Evolutionary conservation across 176 grass and related monocot genomes (phyloP).

Genomic region (Zoysia japonica): DNA sequence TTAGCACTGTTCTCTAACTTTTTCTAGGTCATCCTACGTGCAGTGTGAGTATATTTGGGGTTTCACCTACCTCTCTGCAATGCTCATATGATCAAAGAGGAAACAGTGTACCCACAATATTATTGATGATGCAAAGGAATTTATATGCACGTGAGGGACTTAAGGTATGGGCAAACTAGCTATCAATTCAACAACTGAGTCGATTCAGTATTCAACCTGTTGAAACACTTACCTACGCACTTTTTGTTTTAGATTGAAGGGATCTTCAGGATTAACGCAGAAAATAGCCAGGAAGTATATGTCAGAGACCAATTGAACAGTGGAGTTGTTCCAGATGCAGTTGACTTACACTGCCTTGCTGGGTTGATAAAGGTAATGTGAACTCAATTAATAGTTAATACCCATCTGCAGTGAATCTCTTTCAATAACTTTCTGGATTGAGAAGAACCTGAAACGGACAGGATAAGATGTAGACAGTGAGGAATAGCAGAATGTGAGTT

Average conservation of each 20-base stretch:
- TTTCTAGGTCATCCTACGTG: constrained; percentile 14
- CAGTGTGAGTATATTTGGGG: constrained; percentile 76
- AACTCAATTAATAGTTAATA: background rate
- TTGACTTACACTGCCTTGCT: constrained; percentile 80
- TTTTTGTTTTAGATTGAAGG: constrained; percentile 67
- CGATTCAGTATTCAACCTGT: background rate
- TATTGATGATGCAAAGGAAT: constrained; percentile 72
- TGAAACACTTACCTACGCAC: background rate
- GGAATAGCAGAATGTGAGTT: constrained; percentile 16
- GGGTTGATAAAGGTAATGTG: constrained; percentile 78
- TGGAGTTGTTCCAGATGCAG: constrained; percentile 63
- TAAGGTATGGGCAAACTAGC: constrained; percentile 39
- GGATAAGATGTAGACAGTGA: background rate
- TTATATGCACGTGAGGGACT: constrained; percentile 76
- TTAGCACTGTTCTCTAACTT: constrained; percentile 24
- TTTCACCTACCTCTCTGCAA: constrained; percentile 84
- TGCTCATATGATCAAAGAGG: constrained; percentile 82
- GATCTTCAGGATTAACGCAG: constrained; percentile 78
- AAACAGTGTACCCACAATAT: constrained; percentile 78
- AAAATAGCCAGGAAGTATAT: constrained; percentile 76
- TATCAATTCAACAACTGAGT: background rate
- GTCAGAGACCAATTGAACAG: constrained; percentile 79
- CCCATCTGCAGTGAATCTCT: background rate
- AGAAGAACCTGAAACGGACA: constrained; percentile 1
- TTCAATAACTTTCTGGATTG: background rate